Evolutionary conservation across 2,329 filamentous ascomycete genomes (phyloP).

Genomic region (Samsoniella hepiali): DNA sequence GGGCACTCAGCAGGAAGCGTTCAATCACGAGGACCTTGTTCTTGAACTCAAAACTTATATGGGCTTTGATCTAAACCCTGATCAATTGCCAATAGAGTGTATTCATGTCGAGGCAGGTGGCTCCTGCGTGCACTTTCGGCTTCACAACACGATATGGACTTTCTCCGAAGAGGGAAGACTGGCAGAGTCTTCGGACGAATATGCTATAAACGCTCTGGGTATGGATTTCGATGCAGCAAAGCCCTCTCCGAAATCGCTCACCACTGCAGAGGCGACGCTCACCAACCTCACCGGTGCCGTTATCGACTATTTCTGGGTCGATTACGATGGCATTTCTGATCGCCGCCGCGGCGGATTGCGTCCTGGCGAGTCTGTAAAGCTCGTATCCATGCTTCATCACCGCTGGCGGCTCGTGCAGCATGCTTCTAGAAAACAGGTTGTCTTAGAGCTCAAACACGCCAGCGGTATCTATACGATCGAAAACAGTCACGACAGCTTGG

Average conservation of each 20-base stretch:
- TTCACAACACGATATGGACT: no score
- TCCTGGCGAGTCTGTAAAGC: not conserved
- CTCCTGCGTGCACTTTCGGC: no score
- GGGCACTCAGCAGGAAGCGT: not conserved
- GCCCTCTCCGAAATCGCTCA: not conserved
- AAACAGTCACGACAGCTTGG: not conserved
- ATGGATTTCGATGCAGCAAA: not conserved
- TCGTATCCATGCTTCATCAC: not conserved
- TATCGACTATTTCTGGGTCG: not conserved
- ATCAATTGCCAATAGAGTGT: no score
- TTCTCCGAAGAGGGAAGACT: no score
- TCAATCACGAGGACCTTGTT: not conserved
- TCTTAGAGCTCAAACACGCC: not conserved
- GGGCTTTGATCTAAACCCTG: no score
- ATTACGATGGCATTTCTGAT: not conserved
- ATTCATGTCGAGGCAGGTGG: no score
- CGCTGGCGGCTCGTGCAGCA: not conserved
- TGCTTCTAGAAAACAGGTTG: not conserved
- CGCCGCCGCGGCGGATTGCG: not conserved
- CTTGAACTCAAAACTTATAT: not conserved
- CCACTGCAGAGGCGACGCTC: not conserved
- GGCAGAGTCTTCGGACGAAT: no score
- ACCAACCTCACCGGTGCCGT: not conserved
- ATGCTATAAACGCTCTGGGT: no score
- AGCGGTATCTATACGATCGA: not conserved